Conservation (phyloP, 75 land plant species). For the Picea sitchensis region DNA sequence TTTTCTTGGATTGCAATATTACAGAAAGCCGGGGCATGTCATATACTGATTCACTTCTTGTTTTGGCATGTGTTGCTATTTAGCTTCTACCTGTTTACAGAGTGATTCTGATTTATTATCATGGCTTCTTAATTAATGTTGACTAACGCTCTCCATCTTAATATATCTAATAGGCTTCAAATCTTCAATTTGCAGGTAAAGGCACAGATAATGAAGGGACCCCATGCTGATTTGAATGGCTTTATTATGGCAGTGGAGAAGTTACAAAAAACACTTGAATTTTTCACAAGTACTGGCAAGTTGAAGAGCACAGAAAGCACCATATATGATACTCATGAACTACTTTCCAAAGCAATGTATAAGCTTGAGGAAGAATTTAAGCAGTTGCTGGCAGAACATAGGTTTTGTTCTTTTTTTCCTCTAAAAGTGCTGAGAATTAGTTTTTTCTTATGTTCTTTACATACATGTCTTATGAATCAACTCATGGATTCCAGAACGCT, state of each 20-base stretch:
- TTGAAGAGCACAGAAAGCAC: slow-evolving; percentile 7
- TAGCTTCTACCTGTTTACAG: not conserved
- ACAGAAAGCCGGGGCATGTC: not conserved
- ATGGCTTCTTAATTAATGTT: not conserved
- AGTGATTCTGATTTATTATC: not conserved
- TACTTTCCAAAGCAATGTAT: slow-evolving; percentile 17
- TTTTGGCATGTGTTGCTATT: not conserved
- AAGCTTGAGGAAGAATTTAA: slow-evolving; percentile 24
- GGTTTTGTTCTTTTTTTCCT: slow-evolving; percentile 7
- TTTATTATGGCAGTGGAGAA: slow-evolving; percentile 22
- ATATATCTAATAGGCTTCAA: not conserved
- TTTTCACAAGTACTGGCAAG: slow-evolving; percentile 11
- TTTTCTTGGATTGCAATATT: not conserved
- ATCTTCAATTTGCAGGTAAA: slow-evolving; percentile 12
- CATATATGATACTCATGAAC: slow-evolving; percentile 3
- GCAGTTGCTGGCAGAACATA: slow-evolving; percentile 7
- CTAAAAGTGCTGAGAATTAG: no score
- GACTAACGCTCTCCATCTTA: not conserved
- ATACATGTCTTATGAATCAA: no score
- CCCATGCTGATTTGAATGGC: slow-evolving; percentile 17
- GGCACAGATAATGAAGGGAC: slow-evolving; percentile 14
- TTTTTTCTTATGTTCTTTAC: no score
- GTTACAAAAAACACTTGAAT: slow-evolving; percentile 9
- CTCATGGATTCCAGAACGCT: no score
- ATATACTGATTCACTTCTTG: not conserved